phyloP scores from a whole-genome alignment of 106 monocot genomes.

The Gastrodia elata region DNA sequence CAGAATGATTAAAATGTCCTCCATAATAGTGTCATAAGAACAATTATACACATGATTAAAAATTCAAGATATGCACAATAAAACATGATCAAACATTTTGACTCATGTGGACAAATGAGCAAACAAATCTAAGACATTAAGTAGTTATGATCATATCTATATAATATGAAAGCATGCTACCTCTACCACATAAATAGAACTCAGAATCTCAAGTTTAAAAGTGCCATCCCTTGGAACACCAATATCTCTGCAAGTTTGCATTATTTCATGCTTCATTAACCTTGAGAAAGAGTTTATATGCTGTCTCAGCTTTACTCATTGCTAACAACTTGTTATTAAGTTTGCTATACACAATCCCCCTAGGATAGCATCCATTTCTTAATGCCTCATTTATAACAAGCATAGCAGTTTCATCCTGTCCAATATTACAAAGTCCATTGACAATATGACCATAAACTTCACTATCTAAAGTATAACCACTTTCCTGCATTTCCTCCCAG shows the following conservation, averaged over 20 bases:
- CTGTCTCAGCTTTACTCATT: constrained; percentile 76
- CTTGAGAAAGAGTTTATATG: constrained; percentile 79
- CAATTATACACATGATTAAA: no score
- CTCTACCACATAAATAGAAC: neutral
- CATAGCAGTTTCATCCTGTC: constrained; percentile 74
- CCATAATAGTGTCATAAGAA: no score
- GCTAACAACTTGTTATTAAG: constrained; percentile 64
- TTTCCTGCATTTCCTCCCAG: constrained; percentile 87
- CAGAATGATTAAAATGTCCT: no score
- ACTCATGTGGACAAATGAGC: no score
- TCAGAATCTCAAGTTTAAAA: constrained; percentile 20
- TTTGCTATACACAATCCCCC: constrained; percentile 67
- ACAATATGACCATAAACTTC: constrained; percentile 85
- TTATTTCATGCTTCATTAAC: constrained; percentile 41
- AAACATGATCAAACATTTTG: neutral
- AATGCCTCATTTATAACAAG: constrained; percentile 68
- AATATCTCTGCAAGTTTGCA: constrained; percentile 53
- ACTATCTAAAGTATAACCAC: constrained; percentile 56
- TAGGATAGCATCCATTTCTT: constrained; percentile 54
- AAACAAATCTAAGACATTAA: no score
- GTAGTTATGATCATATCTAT: no score
- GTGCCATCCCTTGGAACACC: constrained; percentile 86
- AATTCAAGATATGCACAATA: neutral
- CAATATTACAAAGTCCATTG: constrained; percentile 76
- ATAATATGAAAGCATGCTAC: neutral